Conservation (phyloP, 345 rosid species). For the Citrus sp. region DNA sequence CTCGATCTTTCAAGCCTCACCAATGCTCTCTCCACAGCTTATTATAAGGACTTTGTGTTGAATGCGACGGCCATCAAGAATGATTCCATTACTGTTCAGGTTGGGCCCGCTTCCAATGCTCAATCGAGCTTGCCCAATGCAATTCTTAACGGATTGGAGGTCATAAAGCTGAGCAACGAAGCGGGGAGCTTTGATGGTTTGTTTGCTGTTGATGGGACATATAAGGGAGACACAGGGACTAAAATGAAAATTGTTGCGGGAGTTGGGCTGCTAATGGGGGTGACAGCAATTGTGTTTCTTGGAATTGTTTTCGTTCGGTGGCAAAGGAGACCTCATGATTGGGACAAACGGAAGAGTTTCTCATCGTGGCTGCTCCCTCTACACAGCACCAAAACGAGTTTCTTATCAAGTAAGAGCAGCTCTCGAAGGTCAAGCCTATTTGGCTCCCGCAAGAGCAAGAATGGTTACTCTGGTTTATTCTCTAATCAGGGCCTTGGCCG, state of each 20-base stretch:
- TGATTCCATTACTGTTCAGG: constrained; percentile 57
- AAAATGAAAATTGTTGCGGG: constrained; percentile 52
- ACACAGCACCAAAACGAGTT: constrained; percentile 37
- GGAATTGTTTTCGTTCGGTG: constrained; percentile 41
- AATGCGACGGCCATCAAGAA: constrained; percentile 44
- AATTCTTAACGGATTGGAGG: constrained; percentile 72
- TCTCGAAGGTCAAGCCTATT: constrained; percentile 50
- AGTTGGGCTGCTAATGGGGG: constrained; percentile 48
- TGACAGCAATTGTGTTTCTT: constrained; percentile 43
- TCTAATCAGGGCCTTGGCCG: constrained; percentile 62
- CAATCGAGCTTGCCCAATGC: constrained; percentile 47
- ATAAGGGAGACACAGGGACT: constrained; percentile 16
- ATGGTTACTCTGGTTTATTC: constrained; percentile 45
- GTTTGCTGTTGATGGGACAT: constrained; percentile 32
- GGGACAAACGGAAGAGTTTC: constrained; percentile 60
- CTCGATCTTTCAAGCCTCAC: constrained; percentile 57
- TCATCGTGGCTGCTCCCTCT: constrained; percentile 75
- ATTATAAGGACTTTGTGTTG: constrained; percentile 52
- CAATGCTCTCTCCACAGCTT: constrained; percentile 48
- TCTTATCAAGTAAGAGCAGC: constrained; percentile 55
- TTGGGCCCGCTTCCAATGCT: constrained; percentile 45
- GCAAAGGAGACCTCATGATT: constrained; percentile 55
- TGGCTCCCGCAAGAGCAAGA: constrained; percentile 52
- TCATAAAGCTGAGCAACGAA: constrained; percentile 63
- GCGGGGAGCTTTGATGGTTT: constrained; percentile 60